Evolutionary conservation across 2,329 filamentous ascomycete species (phyloP).

Genomic region (Epichloe elymi): DNA sequence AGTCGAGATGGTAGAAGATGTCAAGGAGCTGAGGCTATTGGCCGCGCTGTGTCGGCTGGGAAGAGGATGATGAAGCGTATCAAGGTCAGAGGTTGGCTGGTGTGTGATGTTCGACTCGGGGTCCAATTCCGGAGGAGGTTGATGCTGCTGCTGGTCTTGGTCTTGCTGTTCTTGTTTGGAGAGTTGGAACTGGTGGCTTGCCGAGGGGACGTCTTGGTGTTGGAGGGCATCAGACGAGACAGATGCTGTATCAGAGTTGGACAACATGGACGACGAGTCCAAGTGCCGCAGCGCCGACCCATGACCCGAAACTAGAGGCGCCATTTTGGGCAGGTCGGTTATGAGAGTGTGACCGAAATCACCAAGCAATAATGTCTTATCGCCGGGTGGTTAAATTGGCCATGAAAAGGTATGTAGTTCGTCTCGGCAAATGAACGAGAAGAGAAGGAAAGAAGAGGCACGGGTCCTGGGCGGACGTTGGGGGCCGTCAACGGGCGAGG

Average conservation of each 20-base stretch:
- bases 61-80: constrained; percentile 5
- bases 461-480: constrained; percentile 1
- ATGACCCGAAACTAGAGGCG: constrained; percentile 9
- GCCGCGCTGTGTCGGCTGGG: constrained; percentile 1
- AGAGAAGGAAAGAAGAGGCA: constrained; percentile 2
- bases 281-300: neutral
- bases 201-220: neutral
- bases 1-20: neutral
- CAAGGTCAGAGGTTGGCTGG: constrained; percentile 1
- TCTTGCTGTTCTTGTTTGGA: neutral
- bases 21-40: constrained; percentile 5
- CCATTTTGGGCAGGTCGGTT: constrained; percentile 11
- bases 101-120: neutral
- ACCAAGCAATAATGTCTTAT: constrained; percentile 10
- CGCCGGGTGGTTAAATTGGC: constrained; percentile 8
- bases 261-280: constrained; percentile 7
- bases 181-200: constrained; percentile 5
- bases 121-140: neutral
- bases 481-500: constrained; percentile 3
- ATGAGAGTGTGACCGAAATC: constrained; percentile 4
- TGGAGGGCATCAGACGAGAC: constrained; percentile 22
- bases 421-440: constrained; percentile 4
- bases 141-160: neutral
- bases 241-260: constrained; percentile 24
- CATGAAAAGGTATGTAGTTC: constrained; percentile 8